A percentile compares a stretch with the other conserved stretches of the same genome.
phyloP scores from a whole-genome alignment of 805 yeast genomes.

The Kuraishia piskuri region DNA sequence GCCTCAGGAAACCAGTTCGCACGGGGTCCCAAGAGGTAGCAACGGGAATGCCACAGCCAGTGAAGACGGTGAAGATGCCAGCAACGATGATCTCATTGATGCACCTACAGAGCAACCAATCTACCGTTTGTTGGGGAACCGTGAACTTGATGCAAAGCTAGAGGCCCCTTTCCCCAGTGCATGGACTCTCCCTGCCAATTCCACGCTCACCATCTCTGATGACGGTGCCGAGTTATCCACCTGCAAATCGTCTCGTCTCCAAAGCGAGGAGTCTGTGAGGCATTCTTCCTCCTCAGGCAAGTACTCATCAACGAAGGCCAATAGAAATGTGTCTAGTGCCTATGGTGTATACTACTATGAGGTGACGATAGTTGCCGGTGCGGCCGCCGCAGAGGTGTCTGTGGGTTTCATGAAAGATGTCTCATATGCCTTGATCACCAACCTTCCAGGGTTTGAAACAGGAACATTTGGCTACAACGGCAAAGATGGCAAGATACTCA shows the following conservation, averaged over 20 bases:
- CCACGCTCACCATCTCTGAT: conserved; percentile 10
- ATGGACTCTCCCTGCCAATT: conserved; percentile 15
- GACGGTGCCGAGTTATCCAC: conserved; percentile 18
- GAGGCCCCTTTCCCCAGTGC: conserved; percentile 16
- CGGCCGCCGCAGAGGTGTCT: conserved; percentile 30
- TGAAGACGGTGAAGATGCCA: conserved; percentile 1
- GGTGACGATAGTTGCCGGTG: conserved; percentile 27
- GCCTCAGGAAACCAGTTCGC: background rate
- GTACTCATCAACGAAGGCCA: conserved; percentile 20
- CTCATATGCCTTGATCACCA: conserved; percentile 15
- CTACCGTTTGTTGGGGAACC: conserved; percentile 2
- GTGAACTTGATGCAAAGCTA: background rate
- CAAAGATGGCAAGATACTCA: conserved; percentile 34
- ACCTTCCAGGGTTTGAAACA: conserved; percentile 38
- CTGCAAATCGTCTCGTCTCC: conserved; percentile 5
- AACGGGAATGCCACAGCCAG: conserved; percentile 7
- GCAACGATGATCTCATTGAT: conserved; percentile 8
- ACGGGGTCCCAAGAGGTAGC: background rate
- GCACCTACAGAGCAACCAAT: conserved; percentile 6
- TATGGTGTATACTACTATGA: conserved; percentile 46
- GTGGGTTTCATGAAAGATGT: conserved; percentile 33
- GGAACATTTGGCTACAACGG: conserved; percentile 47
- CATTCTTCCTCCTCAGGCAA: conserved; percentile 7
- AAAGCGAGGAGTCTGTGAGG: conserved; percentile 4
- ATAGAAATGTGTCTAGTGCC: conserved; percentile 26